Evolutionary conservation across 805 yeast genomes (phyloP).

Genomic region (Candida methanosorbosa): DNA sequence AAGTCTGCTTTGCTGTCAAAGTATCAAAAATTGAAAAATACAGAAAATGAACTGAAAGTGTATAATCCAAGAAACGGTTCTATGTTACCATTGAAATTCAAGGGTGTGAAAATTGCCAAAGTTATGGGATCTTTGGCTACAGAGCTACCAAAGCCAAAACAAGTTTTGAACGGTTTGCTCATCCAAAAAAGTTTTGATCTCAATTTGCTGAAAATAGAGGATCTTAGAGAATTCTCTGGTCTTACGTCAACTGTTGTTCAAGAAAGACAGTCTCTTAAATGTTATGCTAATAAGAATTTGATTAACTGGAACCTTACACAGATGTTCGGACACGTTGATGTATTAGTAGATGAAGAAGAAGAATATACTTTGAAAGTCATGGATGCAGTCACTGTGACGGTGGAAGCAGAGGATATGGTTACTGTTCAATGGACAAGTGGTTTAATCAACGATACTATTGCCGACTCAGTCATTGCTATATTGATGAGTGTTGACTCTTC

Average conservation of each 20-base stretch:
- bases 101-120: conserved; percentile 78
- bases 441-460: conserved; percentile 82
- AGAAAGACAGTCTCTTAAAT: conserved; percentile 70
- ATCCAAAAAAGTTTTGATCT: conserved; percentile 89
- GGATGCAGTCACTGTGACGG: conserved; percentile 49
- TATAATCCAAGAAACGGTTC: conserved; percentile 91
- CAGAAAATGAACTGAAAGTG: conserved; percentile 84
- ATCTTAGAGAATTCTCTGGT: conserved; percentile 82
- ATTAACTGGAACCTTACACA: conserved; percentile 86
- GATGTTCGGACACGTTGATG: conserved; percentile 84
- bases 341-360: conserved; percentile 45
- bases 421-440: conserved; percentile 89
- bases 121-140: conserved; percentile 49
- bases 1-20: conserved; percentile 88
- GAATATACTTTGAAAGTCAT: conserved; percentile 48
- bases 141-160: conserved; percentile 29
- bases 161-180: conserved; percentile 66
- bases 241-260: conserved; percentile 76
- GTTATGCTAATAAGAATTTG: conserved; percentile 73
- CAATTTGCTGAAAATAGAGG: conserved; percentile 74
- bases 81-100: conserved; percentile 63
- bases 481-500: conserved; percentile 87
- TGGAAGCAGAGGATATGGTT: conserved; percentile 38
- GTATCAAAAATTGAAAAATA: conserved; percentile 71
- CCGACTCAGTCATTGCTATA: conserved; percentile 89